Evolutionary conservation across 2,329 filamentous ascomycete genomes (phyloP).

Genomic region (Bipolaris victoriae): DNA sequence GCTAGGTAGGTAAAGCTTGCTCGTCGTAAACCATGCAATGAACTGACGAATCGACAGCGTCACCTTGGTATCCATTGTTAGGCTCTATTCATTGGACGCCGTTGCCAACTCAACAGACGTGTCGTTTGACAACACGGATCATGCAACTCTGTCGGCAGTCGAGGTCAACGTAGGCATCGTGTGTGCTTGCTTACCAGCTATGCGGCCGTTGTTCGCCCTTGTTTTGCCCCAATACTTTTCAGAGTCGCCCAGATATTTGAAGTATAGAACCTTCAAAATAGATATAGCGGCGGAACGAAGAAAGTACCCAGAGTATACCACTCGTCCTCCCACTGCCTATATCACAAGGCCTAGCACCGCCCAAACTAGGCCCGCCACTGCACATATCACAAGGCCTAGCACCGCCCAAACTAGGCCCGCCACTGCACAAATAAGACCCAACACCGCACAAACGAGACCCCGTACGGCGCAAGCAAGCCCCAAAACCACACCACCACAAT

Average conservation of each 20-base stretch:
- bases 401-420: not conserved
- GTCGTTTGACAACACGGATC: conserved; percentile 41
- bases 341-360: not conserved
- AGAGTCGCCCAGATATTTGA: conserved; percentile 22
- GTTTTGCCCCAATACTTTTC: conserved; percentile 51
- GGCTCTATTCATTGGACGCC: conserved; percentile 38
- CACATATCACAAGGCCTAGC: not conserved
- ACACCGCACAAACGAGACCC: not conserved
- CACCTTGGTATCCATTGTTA: conserved; percentile 43
- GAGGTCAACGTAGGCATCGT: conserved; percentile 45
- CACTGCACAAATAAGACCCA: not conserved
- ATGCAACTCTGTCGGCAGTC: conserved; percentile 41
- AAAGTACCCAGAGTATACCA: conserved; percentile 15
- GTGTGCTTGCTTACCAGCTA: conserved; percentile 45
- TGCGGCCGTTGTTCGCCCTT: conserved; percentile 41
- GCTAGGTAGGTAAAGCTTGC: conserved; percentile 40
- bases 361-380: not conserved
- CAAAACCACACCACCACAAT: not conserved
- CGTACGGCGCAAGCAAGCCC: not conserved
- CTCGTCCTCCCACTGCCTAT: conserved; percentile 9
- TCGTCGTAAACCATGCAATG: not conserved
- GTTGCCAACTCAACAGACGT: conserved; percentile 39
- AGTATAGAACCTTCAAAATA: conserved; percentile 23
- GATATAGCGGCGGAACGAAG: conserved; percentile 27
- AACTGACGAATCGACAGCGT: conserved; percentile 31